A percentile compares a stretch with the other conserved stretches of the same genome.
Conservation (phyloP, 805 yeast genomes). For the Kluyveromyces nonfermentans region DNA sequence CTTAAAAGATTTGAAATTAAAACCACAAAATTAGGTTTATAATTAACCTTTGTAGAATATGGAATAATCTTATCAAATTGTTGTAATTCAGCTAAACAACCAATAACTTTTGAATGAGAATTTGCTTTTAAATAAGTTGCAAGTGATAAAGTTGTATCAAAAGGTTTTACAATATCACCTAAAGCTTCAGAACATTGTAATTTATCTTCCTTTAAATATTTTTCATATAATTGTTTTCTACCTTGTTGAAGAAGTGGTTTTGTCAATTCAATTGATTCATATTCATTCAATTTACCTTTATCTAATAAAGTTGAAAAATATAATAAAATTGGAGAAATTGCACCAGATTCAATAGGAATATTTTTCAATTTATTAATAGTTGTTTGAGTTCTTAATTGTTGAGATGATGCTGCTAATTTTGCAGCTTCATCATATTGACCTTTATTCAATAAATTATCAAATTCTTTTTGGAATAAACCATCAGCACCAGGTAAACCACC, state of each 20-base stretch:
- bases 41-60: slow-evolving; percentile 81
- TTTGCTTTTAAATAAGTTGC: slow-evolving; percentile 84
- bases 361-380: slow-evolving; percentile 88
- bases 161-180: slow-evolving; percentile 90
- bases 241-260: slow-evolving; percentile 93
- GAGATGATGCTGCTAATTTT: slow-evolving; percentile 91
- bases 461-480: slow-evolving; percentile 80
- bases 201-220: slow-evolving; percentile 94
- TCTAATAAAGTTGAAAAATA: slow-evolving; percentile 87
- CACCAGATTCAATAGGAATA: slow-evolving; percentile 87
- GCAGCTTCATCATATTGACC: slow-evolving; percentile 93
- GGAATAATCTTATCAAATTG: slow-evolving; percentile 95
- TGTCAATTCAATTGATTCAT: slow-evolving; percentile 90
- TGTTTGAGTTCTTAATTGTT: slow-evolving; percentile 85
- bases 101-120: slow-evolving; percentile 79
- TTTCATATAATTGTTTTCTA: slow-evolving; percentile 86
- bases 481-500: slow-evolving; percentile 98
- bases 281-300: slow-evolving; percentile 84
- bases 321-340: slow-evolving; percentile 86
- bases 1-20: slow-evolving; percentile 85
- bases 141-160: slow-evolving; percentile 75
- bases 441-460: slow-evolving; percentile 69
- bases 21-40: slow-evolving; percentile 82
- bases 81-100: slow-evolving; percentile 87
- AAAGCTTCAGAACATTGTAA: slow-evolving; percentile 92